Conservation (phyloP, 2,329 filamentous ascomycete species). For the Penicillium occitanis region DNA sequence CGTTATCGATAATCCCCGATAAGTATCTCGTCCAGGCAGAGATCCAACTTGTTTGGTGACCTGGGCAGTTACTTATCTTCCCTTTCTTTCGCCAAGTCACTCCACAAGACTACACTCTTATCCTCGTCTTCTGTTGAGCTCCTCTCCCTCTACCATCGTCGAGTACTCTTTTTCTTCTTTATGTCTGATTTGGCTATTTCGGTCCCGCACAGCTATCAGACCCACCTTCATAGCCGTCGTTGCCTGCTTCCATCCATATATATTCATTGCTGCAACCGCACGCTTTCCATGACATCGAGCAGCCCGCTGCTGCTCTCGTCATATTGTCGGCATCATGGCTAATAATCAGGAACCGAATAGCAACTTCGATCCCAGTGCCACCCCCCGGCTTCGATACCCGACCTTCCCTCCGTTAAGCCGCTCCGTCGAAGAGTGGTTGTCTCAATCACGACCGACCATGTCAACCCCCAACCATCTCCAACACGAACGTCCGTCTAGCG, state of each 20-base stretch:
- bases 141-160: neutral
- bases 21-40: conserved; percentile 3
- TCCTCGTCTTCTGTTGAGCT: neutral
- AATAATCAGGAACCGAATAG: conserved; percentile 39
- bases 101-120: neutral
- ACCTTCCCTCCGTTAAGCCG: conserved; percentile 41
- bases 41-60: conserved; percentile 2
- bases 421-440: conserved; percentile 44
- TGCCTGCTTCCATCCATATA: conserved; percentile 13
- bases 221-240: conserved; percentile 10
- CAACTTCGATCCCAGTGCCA: conserved; percentile 28
- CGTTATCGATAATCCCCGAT: conserved; percentile 16
- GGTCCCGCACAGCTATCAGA: conserved; percentile 7
- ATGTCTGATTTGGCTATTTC: conserved; percentile 14
- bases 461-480: conserved; percentile 32
- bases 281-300: conserved; percentile 10
- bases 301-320: conserved; percentile 8
- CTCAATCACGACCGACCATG: conserved; percentile 44
- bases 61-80: neutral
- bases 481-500: conserved; percentile 30
- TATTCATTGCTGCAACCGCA: conserved; percentile 9
- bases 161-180: neutral
- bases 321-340: conserved; percentile 34
- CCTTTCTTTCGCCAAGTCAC: neutral
- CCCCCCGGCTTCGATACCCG: conserved; percentile 42